phyloP scores from a whole-genome alignment of 352 stramenopile genomes.

The Phytopythium oedochilum region DNA sequence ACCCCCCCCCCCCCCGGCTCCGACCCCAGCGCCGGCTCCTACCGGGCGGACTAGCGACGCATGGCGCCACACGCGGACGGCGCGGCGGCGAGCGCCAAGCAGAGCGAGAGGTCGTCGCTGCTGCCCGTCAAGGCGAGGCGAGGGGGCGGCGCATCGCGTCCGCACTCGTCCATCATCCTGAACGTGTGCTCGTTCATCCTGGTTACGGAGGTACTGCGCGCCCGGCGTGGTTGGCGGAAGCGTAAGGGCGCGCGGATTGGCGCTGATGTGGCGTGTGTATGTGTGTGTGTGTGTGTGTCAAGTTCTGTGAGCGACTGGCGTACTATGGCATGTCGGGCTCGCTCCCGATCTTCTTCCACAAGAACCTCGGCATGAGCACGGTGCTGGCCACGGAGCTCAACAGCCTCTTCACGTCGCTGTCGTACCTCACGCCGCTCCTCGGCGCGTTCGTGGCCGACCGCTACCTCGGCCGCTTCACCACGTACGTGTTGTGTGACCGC shows the following conservation, averaged over 20 bases:
- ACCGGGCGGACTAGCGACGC: background rate
- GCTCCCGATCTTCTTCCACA: slow-evolving; percentile 86
- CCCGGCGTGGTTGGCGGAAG: too few relatives aligned
- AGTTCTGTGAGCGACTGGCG: slow-evolving; percentile 81
- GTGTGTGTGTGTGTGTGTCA: background rate
- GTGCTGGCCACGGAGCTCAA: slow-evolving; percentile 86
- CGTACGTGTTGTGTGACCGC: slow-evolving; percentile 34
- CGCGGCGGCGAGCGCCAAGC: background rate
- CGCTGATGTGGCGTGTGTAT: too few relatives aligned
- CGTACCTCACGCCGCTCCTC: slow-evolving; percentile 79
- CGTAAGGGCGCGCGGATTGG: too few relatives aligned
- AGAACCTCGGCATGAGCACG: slow-evolving; percentile 69
- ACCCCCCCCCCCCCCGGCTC: too few relatives aligned
- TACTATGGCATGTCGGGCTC: slow-evolving; percentile 83
- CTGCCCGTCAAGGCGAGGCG: slow-evolving; percentile 13
- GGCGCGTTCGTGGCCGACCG: slow-evolving; percentile 80
- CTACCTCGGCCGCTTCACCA: slow-evolving; percentile 72
- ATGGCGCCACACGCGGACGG: slow-evolving; percentile 21
- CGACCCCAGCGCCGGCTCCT: too few relatives aligned
- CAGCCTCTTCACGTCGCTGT: slow-evolving; percentile 80
- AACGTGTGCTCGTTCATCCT: slow-evolving; percentile 88
- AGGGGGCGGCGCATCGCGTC: background rate
- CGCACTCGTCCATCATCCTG: slow-evolving; percentile 73
- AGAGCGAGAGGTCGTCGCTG: slow-evolving; percentile 15
- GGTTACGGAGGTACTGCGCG: slow-evolving; percentile 73